These are phyloP conservation scores for Setaria italica DNA, from an alignment of 202 grass and related monocot species.

Conservation along the genomic window DNA sequence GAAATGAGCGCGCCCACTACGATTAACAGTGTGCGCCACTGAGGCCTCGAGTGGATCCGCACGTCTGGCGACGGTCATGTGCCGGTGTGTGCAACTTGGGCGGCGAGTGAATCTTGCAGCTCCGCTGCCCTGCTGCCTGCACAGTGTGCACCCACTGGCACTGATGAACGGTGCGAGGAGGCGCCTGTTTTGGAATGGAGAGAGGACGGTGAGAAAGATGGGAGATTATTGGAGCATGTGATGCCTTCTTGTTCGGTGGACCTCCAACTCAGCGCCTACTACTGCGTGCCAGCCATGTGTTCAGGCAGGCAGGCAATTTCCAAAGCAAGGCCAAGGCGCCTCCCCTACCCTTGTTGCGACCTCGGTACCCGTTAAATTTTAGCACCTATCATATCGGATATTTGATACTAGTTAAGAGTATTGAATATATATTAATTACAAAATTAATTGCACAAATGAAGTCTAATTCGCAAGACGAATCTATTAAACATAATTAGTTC, in stretches of 20 bases:
- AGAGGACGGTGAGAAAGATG: slow-evolving; percentile 17
- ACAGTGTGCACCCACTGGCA: slow-evolving; percentile 36
- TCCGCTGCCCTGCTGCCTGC: slow-evolving; percentile 9
- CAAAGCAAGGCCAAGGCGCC: background rate
- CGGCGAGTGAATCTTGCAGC: slow-evolving; percentile 32
- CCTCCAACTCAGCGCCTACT: slow-evolving; percentile 47
- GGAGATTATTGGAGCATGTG: slow-evolving; percentile 43
- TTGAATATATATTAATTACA: too few species aligned
- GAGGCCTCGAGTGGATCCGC: slow-evolving; percentile 34
- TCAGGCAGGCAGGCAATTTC: background rate
- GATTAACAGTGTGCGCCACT: slow-evolving; percentile 26
- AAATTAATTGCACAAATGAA: too few species aligned
- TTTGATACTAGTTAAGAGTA: too few species aligned
- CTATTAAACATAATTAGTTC: too few species aligned
- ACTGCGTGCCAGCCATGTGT: slow-evolving; percentile 50
- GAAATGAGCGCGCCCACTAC: background rate
- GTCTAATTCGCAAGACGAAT: too few species aligned
- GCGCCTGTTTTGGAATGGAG: slow-evolving; percentile 8
- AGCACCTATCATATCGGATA: too few species aligned
- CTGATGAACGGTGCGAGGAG: background rate
- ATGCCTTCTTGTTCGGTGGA: slow-evolving; percentile 48
- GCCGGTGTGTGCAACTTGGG: slow-evolving; percentile 33
- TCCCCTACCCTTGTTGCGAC: too few species aligned
- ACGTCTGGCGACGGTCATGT: slow-evolving; percentile 39
- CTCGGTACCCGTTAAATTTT: too few species aligned